Base-by-base conservation (phyloP, 441 rosid genomes). In the Breynia disticha region DNA sequence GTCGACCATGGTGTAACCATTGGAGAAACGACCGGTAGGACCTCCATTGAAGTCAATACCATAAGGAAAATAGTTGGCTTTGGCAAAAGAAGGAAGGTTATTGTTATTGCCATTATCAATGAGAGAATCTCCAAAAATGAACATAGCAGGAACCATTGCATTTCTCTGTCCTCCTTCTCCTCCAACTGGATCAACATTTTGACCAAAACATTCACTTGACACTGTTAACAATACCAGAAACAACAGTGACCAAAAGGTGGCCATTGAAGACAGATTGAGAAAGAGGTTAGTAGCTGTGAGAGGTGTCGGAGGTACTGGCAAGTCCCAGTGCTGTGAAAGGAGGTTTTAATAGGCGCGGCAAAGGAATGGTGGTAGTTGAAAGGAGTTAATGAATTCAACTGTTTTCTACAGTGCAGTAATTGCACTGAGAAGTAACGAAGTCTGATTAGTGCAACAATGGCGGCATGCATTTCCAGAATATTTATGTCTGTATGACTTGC, bases 1-100 rank as follows among this genome's bases (percentile, higher is more conserved):
- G 55, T 90, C 98, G 49, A 87, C 96, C 87, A 90, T 87, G 67
- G 98, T 90, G 67, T 75, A 78, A 5, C 98, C 98, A 61, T 90
- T 90, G 60, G 81, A 87, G 73, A 90, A 90, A 24, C 98, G 95
- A 52, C 98, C 98, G 17, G 96, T 84, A 1, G 97, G 95, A 17
- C 98, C 96, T 2, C 87, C 89, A 54, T 71, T 80, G 78, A 90
- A 90, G 61, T 90, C 98, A 39, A 87, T 90, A 17, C 98, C 96
- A 51, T 87, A 90, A 56, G 95, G 98, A 38, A 70, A 80, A 62
- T 87, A 90, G 62, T 87, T 85, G 38, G 98, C 98, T 72, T 83
- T 90, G 42, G 96, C 96, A 19, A 90, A 57, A 8, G 96, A 83
- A 62, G 95, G 64, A 24, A 87, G 83, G 69, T 83, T 70, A 37